These are phyloP conservation scores for Cercospora canescens DNA, from an alignment of 2,329 filamentous ascomycete genomes.

Conservation along the genomic window DNA sequence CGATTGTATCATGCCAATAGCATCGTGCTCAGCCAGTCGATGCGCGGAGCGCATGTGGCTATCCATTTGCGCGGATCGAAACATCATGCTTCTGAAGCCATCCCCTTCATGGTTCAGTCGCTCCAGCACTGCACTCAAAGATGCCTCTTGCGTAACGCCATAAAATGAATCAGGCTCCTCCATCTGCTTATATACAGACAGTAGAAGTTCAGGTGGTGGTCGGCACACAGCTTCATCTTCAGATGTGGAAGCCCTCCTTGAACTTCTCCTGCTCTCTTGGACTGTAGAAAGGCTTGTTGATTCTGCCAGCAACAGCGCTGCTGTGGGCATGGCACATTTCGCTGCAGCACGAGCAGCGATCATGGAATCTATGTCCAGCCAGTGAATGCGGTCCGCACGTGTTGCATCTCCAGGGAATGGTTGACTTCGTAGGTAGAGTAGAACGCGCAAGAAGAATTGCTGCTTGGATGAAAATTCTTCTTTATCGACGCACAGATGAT, in stretches of 20 bases:
- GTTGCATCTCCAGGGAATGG: slow-evolving; percentile 72
- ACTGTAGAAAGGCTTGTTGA: slow-evolving; percentile 40
- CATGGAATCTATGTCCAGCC: slow-evolving; percentile 81
- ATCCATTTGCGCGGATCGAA: slow-evolving; percentile 88
- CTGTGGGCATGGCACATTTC: slow-evolving; percentile 81
- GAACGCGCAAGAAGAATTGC: slow-evolving; percentile 71
- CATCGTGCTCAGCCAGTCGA: slow-evolving; percentile 58
- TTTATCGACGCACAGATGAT: slow-evolving; percentile 60
- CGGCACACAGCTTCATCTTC: slow-evolving; percentile 9
- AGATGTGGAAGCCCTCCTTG: slow-evolving; percentile 27
- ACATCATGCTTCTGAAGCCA: slow-evolving; percentile 82
- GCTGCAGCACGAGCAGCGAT: slow-evolving; percentile 70
- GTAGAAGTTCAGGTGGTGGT: slow-evolving; percentile 65
- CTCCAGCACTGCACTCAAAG: slow-evolving; percentile 73
- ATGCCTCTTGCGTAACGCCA: slow-evolving; percentile 77
- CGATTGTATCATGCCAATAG: slow-evolving; percentile 70
- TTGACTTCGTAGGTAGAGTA: slow-evolving; percentile 88
- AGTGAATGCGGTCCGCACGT: slow-evolving; percentile 73
- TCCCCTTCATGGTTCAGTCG: slow-evolving; percentile 88
- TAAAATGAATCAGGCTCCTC: slow-evolving; percentile 98
- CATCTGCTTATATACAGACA: slow-evolving; percentile 85
- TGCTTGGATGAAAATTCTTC: slow-evolving; percentile 60
- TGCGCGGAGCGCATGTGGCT: slow-evolving; percentile 70
- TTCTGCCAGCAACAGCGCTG: slow-evolving; percentile 81
- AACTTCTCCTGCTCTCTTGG: slow-evolving; percentile 24